Base-by-base conservation (phyloP, 192 early-diverging fungal species). In the Chytriomyces sp. region DNA sequence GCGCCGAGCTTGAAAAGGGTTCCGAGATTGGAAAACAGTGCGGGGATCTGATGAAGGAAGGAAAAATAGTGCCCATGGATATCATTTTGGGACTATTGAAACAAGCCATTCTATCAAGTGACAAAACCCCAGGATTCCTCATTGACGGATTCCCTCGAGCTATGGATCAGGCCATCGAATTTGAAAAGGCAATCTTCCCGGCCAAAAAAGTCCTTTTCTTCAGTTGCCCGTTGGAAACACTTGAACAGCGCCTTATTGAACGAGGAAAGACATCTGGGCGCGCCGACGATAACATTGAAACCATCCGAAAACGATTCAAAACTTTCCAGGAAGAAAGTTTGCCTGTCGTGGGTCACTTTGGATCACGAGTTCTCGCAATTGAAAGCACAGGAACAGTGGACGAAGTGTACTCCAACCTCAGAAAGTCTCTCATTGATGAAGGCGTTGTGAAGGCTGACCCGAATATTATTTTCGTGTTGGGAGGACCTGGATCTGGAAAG, bases 1-100 rank as follows among this genome's bases (percentile, higher is more conserved):
- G 96, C 46, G 92, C 82, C 20, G 95, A 97, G 80, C 91, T 93
- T 69, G 23, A 24, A 20, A 70, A 69, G 18, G 46, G 45, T 23
- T 50, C 67, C 6, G 44, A 45, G 1, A 47, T 80, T 71, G 95
- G 94, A 57, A 89, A 92, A 69, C 77, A 94, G 72, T 94, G 95
- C 75, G 86, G 87, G 43, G 87, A 85, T 45, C 92, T 90, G 64
- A 96, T 97, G 78, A 91, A 90, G 45, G 93, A 95, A 73, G 95
- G 95, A 26, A 70, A 92, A 65, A 96, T 97, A 79, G 96, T 96
- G 7, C 94, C 94, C 48, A 61, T 78, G 76, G 67, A 80, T 43
- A 20, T 80, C 23, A 70, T 80, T 45, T 67, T 83, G 60, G 82
- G 65, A 26, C 76, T 83, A 1, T 72, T 83, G 46, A 68, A 69